Evolutionary conservation across 129 eudicot species (phyloP), one percentile per base, ranked within the genome.

Genomic region (Gnaphalium uliginosum): DNA sequence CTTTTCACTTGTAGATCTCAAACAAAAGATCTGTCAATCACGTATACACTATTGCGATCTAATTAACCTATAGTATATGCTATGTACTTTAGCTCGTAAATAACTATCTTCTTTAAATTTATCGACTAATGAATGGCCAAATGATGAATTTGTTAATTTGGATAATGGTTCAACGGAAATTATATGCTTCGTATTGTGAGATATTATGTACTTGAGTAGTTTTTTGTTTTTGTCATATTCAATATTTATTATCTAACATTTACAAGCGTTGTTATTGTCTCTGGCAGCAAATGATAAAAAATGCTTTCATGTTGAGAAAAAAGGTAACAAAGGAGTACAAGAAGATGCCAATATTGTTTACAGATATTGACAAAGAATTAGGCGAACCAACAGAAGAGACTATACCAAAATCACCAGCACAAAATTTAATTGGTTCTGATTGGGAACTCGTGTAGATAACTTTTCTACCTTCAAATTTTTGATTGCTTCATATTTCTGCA

Each of bases 271-370:
- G 5, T 73, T 69, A 53, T 81, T 68, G 43, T 32, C 19, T 85
- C 15, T 35, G 33, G 24, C 69, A 90, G 96, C 76, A 84, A 85
- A 75, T 87, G 23, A 79, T 90, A 39, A 76, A 72, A 68, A 86
- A 87, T 50, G 93, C 93, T 25, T 82, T 87, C 64, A 56, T 72
- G 83, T 78, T 84, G 19, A 81, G 84, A 58, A 87, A 82, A 80
- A 90, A 84, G 83, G 32, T 84, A 73, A 58, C 72, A 41, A 87
- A 85, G 87, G 96, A 90, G 82, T 90, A 87, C 29, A 71, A 83
- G 73, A 87, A 86, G 71, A 77, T 90, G 70, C 86, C 80, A 5
- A 41, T 87, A 63, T 43, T 70, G 83, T 84, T 81, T 58, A 93
- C 81, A 56, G 90, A 85, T 79, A 80, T 83, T 29, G 90, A 87